Base-by-base conservation (phyloP, 116 monocot genomes). In the Phalaenopsis hybrid region DNA sequence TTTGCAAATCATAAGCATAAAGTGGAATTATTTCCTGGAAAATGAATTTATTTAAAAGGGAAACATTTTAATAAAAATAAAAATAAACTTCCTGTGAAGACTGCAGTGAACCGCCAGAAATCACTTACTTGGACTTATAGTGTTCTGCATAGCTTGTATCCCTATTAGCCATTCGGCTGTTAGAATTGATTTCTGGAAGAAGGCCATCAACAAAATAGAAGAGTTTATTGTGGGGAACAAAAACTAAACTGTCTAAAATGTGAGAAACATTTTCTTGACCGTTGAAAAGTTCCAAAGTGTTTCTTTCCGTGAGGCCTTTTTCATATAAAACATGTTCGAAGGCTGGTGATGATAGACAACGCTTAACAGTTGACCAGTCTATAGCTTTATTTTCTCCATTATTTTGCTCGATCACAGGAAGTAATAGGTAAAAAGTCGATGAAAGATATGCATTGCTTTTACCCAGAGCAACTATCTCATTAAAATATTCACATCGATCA, bases 171-270 rank as follows among this genome's bases (percentile, higher is more conserved):
- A 65, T 86, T 84, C 79, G 50, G 73, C 86, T 92, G 76, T 81
- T 33, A 68, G 90, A 95, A 93, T 89, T 90, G 55, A 55, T 83
- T 33, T 80, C 88, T 88, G 89, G 70, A 61, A 90, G 85, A 86
- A 98, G 84, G 16, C 51, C 87, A 80, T 92, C 95, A 85, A 95
- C 63, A 83, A 98, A 93, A 86, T 89, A 95, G 76, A 98, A 95
- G 21, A 88, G 45, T 20, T 90, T 85, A 70, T 82, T 90, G 83
- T 84, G 89, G 10, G 88, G 92, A 61, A 85, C 87, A 75, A 86
- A 95, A 81, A 98, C 84, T 80, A 98, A 84, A 74, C 98, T 92
- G 76, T 86, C 81, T 41, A 92, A 28, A 25, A 98, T 75, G 83
- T 95, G 90, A 57, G 55, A 25, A 80, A 81, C 85, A 75, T 77